Evolutionary conservation across 768 basidiomycete genomes (phyloP).

Genomic region (Pholiota conissans): DNA sequence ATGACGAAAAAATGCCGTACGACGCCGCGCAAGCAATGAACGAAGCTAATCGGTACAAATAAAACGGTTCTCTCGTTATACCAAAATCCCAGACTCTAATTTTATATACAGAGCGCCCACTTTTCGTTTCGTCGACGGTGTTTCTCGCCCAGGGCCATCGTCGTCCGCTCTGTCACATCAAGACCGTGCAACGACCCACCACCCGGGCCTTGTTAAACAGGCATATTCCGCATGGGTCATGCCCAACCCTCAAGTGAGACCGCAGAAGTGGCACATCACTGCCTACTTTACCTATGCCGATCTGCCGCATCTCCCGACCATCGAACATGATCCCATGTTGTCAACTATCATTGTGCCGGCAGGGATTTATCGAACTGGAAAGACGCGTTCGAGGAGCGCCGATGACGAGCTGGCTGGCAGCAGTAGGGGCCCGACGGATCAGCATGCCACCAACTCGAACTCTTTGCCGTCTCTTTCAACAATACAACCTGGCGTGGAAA

Average conservation of each 20-base stretch:
- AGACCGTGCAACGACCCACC: constrained; percentile 52
- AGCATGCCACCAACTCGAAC: constrained; percentile 24
- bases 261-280: constrained; percentile 69
- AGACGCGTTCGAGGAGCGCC: constrained; percentile 39
- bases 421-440: constrained; percentile 13
- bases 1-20: constrained; percentile 57
- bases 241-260: constrained; percentile 40
- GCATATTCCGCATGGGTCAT: constrained; percentile 70
- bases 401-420: constrained; percentile 26
- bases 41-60: constrained; percentile 38
- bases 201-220: constrained; percentile 64
- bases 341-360: constrained; percentile 44
- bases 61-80: constrained; percentile 1
- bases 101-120: constrained; percentile 33
- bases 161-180: constrained; percentile 59
- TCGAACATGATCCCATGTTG: constrained; percentile 44
- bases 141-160: constrained; percentile 45
- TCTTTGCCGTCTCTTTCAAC: constrained; percentile 41
- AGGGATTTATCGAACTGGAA: constrained; percentile 47
- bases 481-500: constrained; percentile 33
- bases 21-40: constrained; percentile 39
- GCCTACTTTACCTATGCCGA: constrained; percentile 55
- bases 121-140: constrained; percentile 60
- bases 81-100: constrained; percentile 7
- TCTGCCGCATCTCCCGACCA: constrained; percentile 44